phyloP scores from a whole-genome alignment of 352 stramenopile genomes.

The Globisporangium apiculatum region DNA sequence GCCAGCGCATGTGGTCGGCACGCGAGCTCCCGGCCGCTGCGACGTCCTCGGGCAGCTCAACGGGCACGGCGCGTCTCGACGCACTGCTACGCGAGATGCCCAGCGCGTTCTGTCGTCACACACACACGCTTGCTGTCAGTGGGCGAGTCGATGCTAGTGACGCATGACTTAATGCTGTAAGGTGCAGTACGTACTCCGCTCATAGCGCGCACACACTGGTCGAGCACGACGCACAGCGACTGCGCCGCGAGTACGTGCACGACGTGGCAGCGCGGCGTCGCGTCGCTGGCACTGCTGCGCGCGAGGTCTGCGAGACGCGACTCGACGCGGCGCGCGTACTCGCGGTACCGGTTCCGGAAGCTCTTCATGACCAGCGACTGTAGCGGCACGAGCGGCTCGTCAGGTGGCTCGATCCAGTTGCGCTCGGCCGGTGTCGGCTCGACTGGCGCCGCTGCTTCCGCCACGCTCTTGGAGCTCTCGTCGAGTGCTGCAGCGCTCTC shows the following conservation, averaged over 20 bases:
- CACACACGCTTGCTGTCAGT: neutral
- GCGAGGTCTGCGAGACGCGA: constrained; percentile 6
- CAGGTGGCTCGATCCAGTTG: constrained; percentile 27
- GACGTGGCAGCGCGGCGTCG: constrained; percentile 18
- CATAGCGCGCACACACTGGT: constrained; percentile 55
- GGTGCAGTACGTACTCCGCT: constrained; percentile 32
- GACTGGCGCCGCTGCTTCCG: constrained; percentile 1
- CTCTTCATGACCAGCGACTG: constrained; percentile 17
- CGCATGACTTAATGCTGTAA: neutral
- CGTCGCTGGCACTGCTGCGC: neutral
- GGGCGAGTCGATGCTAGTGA: too few relatives aligned
- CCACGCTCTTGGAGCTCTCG: neutral
- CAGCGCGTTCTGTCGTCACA: constrained; percentile 24
- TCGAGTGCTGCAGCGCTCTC: constrained; percentile 9
- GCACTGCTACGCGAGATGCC: constrained; percentile 35
- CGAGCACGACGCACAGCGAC: constrained; percentile 33
- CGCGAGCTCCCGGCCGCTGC: constrained; percentile 14
- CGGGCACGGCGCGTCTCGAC: constrained; percentile 23
- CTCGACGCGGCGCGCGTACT: constrained; percentile 22
- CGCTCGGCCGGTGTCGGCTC: constrained; percentile 23
- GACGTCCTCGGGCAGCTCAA: constrained; percentile 37
- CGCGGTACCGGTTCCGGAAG: constrained; percentile 25
- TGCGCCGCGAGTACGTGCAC: constrained; percentile 41
- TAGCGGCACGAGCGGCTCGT: constrained; percentile 29
- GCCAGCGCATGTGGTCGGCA: constrained; percentile 48